Evolutionary conservation across 495 filamentous ascomycete genomes (phyloP).

Genomic region (Sporormia fimetaria): DNA sequence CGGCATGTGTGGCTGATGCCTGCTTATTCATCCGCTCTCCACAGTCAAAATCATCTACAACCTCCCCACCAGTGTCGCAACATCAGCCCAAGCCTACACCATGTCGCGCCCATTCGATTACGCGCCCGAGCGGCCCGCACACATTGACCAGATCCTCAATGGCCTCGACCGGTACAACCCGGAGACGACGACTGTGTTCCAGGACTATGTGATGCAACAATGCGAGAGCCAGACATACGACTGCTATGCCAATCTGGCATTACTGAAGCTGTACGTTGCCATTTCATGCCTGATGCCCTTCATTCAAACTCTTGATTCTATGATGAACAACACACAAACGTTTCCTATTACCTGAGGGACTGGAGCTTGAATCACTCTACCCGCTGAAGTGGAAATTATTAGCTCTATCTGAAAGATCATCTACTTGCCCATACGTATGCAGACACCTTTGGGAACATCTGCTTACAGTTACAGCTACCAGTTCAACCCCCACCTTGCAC

Average conservation of each 20-base stretch:
- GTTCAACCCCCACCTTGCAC: conserved; percentile 97
- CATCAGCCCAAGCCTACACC: conserved; percentile 12
- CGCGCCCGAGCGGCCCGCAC: conserved; percentile 60
- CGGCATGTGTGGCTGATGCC: too few species aligned
- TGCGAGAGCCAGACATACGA: conserved; percentile 92
- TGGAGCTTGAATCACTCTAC: conserved; percentile 39
- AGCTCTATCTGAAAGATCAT: conserved; percentile 50
- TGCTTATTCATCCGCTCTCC: conserved; percentile 1
- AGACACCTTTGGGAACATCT: conserved; percentile 1
- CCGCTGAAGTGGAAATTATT: conserved; percentile 46
- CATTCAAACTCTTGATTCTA: conserved; percentile 14
- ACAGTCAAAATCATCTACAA: conserved; percentile 8
- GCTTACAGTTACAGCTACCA: conserved; percentile 61
- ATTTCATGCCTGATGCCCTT: conserved; percentile 6
- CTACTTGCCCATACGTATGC: conserved; percentile 2
- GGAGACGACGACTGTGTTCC: conserved; percentile 85
- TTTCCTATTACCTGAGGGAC: conserved; percentile 97
- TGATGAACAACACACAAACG: conserved; percentile 70
- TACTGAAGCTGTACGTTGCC: conserved; percentile 87
- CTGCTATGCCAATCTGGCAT: conserved; percentile 87
- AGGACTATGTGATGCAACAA: conserved; percentile 88
- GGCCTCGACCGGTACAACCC: conserved; percentile 98
- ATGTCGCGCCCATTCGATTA: conserved; percentile 44
- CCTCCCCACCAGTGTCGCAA: conserved; percentile 6
- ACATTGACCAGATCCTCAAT: conserved; percentile 83